Evolutionary conservation across 2,329 filamentous ascomycete genomes (phyloP).

Genomic region (Aureobasidium lini): DNA sequence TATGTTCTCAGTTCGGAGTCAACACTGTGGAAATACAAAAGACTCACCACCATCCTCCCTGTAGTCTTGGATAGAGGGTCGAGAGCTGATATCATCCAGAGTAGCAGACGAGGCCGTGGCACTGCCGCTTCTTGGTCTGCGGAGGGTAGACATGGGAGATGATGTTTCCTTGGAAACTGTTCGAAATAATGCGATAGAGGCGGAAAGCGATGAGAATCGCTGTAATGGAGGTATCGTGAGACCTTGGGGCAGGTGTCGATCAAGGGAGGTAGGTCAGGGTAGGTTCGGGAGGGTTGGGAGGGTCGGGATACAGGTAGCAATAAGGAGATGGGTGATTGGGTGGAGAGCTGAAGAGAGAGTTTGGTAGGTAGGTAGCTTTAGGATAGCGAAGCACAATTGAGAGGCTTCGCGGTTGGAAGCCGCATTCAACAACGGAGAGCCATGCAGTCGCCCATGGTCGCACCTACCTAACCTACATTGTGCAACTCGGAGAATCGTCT

Average conservation of each 20-base stretch:
- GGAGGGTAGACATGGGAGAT: not conserved
- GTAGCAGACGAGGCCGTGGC: not conserved
- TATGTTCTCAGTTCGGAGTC: not conserved
- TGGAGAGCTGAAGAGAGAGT: not conserved
- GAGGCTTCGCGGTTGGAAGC: not conserved
- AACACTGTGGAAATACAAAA: not conserved
- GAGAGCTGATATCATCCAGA: not conserved
- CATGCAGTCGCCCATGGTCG: not conserved
- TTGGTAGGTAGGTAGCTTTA: not conserved
- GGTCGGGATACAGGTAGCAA: not conserved
- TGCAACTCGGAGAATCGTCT: not conserved
- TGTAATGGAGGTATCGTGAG: not conserved
- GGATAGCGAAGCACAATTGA: not conserved
- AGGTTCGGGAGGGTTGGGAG: not conserved
- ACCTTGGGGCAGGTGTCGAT: not conserved
- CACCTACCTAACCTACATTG: not conserved
- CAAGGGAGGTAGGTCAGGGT: not conserved
- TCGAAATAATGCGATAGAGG: not conserved
- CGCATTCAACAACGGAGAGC: not conserved
- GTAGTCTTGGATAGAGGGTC: not conserved
- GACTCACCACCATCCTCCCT: not conserved
- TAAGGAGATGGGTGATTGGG: not conserved
- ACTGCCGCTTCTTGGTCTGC: not conserved
- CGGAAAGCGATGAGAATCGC: not conserved
- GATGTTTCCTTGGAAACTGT: not conserved